Evolutionary conservation across 2,329 filamentous ascomycete genomes (phyloP).

Genomic region (Fusarium proliferatum): DNA sequence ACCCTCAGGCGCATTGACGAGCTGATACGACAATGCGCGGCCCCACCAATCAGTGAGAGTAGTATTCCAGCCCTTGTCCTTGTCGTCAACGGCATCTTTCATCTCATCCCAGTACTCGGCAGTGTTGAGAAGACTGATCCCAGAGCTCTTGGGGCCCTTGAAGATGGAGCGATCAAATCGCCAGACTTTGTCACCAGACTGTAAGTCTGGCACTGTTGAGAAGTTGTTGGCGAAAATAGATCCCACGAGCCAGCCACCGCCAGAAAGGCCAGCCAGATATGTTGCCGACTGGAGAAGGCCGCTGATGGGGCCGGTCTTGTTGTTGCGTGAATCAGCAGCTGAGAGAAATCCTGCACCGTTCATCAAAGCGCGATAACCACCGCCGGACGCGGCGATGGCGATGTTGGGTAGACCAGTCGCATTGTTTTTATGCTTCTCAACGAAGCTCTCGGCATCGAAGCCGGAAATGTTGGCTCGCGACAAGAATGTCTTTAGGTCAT

Average conservation of each 20-base stretch:
- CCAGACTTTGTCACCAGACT: conserved; percentile 53
- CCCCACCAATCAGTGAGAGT: conserved; percentile 92
- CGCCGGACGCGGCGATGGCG: conserved; percentile 83
- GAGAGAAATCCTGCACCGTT: conserved; percentile 83
- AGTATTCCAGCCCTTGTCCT: conserved; percentile 57
- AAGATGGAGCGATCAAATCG: conserved; percentile 56
- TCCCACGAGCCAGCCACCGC: conserved; percentile 85
- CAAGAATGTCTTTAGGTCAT: conserved; percentile 79
- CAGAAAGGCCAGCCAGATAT: conserved; percentile 83
- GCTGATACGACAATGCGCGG: conserved; percentile 83
- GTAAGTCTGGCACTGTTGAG: conserved; percentile 60
- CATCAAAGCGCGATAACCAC: conserved; percentile 85
- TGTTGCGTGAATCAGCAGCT: conserved; percentile 76
- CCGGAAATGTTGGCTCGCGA: conserved; percentile 75
- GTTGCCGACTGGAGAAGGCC: conserved; percentile 84
- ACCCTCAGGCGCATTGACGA: conserved; percentile 80
- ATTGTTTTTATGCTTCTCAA: conserved; percentile 55
- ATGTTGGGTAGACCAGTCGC: conserved; percentile 64
- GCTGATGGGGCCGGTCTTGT: conserved; percentile 73
- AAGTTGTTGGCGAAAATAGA: conserved; percentile 88
- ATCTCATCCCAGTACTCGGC: conserved; percentile 49
- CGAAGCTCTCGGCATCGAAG: conserved; percentile 79
- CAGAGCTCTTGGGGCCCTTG: conserved; percentile 51
- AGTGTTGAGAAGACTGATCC: conserved; percentile 44
- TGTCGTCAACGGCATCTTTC: conserved; percentile 50